Evolutionary conservation across 1,284 basidiomycete species (phyloP), one percentile per base, ranked within the genome.

Genomic region (Cutaneotrichosporon sp.): DNA sequence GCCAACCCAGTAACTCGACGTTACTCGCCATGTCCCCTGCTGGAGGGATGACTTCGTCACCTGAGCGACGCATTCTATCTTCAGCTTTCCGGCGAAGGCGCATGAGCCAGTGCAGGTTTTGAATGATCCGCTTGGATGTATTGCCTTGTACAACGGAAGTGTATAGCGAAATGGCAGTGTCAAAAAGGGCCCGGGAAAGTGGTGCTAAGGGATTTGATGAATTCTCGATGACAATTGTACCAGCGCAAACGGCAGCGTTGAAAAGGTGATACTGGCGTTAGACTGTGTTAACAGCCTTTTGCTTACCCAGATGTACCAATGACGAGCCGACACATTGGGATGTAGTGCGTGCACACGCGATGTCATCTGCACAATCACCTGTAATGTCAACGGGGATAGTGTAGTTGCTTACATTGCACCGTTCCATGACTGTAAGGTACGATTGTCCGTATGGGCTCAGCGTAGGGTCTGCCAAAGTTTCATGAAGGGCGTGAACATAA

Each of bases 231-330:
- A 64, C 55, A 18, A 66, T 46, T 14, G 64, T 64, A n/a, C 64
- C 64, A 10, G 65, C 52, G 41, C 64, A 66, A 3, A 67, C 63
- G 4, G 66, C 67, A 2, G 62, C 59, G n/a, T 63, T 65, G 49
- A 65, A 67, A 9, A 61, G 53, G 51, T 67, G 66, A 41, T 65
- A 63, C 38, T 63, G 47, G 4, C 12, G 18, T 33, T 8, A 51
- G 49, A n/a, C 13, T n/a, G 15, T 4, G 17, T 7, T 2, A 8
- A 8, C n/a, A 7, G 8, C 8, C n/a, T n/a, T n/a, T n/a, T n/a
- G 20, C 42, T 14, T 26, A 43, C 42, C 65, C 62, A 53, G 34
- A 40, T 22, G 36, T 34, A 54, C 65, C 64, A 69, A 22, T 67
- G 64, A 12, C 67, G 58, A 8, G 62, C 52, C 2, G 58, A 50